phyloP scores from a whole-genome alignment of 2,329 filamentous ascomycete species.

The Fusarium hainanense region DNA sequence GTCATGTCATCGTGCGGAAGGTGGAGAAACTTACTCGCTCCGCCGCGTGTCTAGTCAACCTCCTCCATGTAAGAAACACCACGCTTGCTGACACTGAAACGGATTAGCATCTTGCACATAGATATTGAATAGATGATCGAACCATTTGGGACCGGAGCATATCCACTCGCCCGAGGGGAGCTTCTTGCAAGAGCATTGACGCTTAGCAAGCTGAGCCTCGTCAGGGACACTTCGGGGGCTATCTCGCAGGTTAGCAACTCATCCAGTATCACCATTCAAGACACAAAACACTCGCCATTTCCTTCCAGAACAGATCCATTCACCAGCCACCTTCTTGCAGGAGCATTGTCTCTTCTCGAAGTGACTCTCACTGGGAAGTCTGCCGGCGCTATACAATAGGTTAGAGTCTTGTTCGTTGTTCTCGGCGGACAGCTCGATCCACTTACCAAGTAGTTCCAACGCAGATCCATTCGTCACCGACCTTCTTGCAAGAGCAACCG shows the following conservation, averaged over 20 bases:
- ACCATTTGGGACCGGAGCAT: not conserved
- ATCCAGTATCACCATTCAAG: no score
- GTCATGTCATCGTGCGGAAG: rapidly evolving
- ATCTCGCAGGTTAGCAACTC: not conserved
- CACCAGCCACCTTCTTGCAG: slow-evolving; percentile 1
- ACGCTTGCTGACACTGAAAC: not conserved
- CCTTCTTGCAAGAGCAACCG: slow-evolving; percentile 10
- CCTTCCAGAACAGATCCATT: slow-evolving; percentile 5
- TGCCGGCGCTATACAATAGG: rapidly evolving
- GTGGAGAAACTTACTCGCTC: not conserved
- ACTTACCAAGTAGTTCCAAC: not conserved
- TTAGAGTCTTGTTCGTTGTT: no score
- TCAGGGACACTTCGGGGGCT: not conserved
- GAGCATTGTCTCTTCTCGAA: slow-evolving; percentile 3
- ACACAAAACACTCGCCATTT: no score
- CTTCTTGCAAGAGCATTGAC: slow-evolving; percentile 10
- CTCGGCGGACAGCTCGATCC: no score
- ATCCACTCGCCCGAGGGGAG: not conserved
- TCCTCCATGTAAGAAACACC: not conserved
- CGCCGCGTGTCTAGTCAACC: not conserved
- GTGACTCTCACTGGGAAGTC: no score
- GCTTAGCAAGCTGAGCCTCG: not conserved
- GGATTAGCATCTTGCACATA: no score
- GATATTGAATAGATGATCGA: rapidly evolving
- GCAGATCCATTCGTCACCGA: slow-evolving; percentile 13